Evolutionary conservation across 192 early-diverging fungal genomes (phyloP).

Genomic region (Radiomyces spectabilis): DNA sequence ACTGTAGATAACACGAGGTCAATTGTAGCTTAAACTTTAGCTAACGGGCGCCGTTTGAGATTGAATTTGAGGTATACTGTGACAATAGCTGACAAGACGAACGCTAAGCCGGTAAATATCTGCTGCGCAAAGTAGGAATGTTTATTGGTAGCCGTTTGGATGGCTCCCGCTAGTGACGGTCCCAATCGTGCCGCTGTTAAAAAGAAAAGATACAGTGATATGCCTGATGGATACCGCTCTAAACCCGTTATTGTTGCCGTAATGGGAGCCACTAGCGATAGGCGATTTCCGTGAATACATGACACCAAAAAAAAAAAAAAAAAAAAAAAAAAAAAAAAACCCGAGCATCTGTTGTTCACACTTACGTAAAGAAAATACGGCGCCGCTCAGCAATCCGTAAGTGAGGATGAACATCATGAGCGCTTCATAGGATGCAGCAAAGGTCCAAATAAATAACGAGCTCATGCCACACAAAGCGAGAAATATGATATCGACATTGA

Average conservation of each 20-base stretch:
- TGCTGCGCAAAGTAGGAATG: constrained; percentile 19
- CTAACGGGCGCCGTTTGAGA: not conserved
- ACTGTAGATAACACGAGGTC: not conserved
- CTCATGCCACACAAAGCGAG: constrained; percentile 3
- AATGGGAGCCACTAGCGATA: constrained; percentile 14
- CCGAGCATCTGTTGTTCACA: not conserved
- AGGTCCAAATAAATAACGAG: constrained; percentile 8
- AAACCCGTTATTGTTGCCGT: constrained; percentile 13
- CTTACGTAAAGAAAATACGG: constrained; percentile 5
- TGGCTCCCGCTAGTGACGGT: constrained; percentile 14
- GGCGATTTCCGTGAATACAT: too few relatives aligned
- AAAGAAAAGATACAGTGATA: constrained; percentile 2
- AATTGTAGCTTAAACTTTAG: not conserved
- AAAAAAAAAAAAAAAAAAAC: not conserved
- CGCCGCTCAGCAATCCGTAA: constrained; percentile 13
- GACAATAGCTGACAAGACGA: not conserved
- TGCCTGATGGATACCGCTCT: not conserved
- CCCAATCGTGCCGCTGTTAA: constrained; percentile 6
- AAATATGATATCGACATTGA: constrained; percentile 7
- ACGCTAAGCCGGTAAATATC: constrained; percentile 23
- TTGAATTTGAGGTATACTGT: not conserved
- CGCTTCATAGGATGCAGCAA: constrained; percentile 7
- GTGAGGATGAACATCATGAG: constrained; percentile 11
- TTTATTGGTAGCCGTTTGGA: constrained; percentile 16
- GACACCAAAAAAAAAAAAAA: constrained; percentile 8